These are phyloP conservation scores for Gynandropsis gynandra DNA, from an alignment of 345 rosid genomes.

Conservation along the genomic window DNA sequence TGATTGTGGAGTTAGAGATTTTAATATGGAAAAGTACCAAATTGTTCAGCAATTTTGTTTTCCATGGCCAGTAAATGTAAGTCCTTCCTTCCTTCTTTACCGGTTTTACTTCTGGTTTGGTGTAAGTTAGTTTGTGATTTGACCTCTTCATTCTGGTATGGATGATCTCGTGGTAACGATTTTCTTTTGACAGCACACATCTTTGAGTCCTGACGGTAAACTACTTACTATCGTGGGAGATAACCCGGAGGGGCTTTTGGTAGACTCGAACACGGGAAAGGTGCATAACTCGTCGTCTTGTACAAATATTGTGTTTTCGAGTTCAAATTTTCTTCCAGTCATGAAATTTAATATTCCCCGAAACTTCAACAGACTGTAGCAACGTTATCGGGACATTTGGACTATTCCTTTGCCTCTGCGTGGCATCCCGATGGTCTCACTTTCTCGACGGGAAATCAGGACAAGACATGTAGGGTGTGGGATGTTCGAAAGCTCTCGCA, in stretches of 20 bases:
- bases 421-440: slow-evolving; percentile 73
- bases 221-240: slow-evolving; percentile 65
- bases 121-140: not conserved
- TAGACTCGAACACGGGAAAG: slow-evolving; percentile 63
- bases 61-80: slow-evolving; percentile 81
- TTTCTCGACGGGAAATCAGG: slow-evolving; percentile 78
- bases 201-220: slow-evolving; percentile 71
- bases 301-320: not conserved
- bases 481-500: slow-evolving; percentile 52
- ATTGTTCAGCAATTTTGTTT: slow-evolving; percentile 48
- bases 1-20: slow-evolving; percentile 75
- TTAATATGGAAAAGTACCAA: slow-evolving; percentile 78
- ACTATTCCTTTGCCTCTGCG: slow-evolving; percentile 76
- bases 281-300: slow-evolving; percentile 21
- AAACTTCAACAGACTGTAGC: slow-evolving; percentile 33
- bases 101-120: not conserved
- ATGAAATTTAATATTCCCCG: not conserved
- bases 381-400: slow-evolving; percentile 52
- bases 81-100: slow-evolving; percentile 18
- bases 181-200: slow-evolving; percentile 47
- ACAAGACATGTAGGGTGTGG: slow-evolving; percentile 75
- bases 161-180: not conserved
- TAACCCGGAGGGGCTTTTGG: slow-evolving; percentile 59
- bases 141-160: slow-evolving; percentile 4
- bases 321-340: not conserved